phyloP scores from a whole-genome alignment of 192 early-diverging fungal genomes.

The Coemansia sp. region DNA sequence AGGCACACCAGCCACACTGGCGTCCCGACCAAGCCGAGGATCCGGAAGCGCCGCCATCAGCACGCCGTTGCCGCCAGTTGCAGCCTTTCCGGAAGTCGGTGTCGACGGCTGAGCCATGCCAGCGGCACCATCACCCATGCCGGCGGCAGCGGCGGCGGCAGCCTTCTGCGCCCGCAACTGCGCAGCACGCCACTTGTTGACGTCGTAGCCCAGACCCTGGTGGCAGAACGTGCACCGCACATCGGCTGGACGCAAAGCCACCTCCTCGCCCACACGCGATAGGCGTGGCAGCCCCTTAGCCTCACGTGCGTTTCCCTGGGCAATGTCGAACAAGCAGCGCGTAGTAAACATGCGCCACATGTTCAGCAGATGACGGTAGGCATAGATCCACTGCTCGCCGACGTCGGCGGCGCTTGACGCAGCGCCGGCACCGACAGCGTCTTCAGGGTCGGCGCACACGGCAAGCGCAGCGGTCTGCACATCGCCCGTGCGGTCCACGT shows the following conservation, averaged over 20 bases:
- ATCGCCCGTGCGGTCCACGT: constrained; percentile 84
- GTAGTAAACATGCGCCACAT: constrained; percentile 81
- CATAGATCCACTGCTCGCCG: constrained; percentile 53
- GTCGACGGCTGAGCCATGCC: constrained; percentile 2
- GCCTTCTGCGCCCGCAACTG: not conserved
- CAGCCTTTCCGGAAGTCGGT: too few relatives aligned
- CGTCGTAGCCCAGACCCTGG: constrained; percentile 49
- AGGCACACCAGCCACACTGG: too few relatives aligned
- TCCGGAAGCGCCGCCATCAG: constrained; percentile 4
- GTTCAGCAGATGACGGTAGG: constrained; percentile 85
- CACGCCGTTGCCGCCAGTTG: too few relatives aligned
- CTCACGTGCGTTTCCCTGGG: constrained; percentile 58
- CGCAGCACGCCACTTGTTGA: constrained; percentile 13
- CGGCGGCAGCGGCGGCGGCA: not conserved
- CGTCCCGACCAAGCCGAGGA: too few relatives aligned
- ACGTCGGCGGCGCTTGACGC: constrained; percentile 22
- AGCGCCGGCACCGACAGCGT: too few relatives aligned
- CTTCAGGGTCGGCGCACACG: constrained; percentile 54
- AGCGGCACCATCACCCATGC: not conserved
- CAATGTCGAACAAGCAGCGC: constrained; percentile 92
- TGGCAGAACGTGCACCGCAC: constrained; percentile 88
- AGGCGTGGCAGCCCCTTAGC: constrained; percentile 51
- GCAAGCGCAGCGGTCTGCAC: constrained; percentile 84
- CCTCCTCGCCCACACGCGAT: constrained; percentile 49
- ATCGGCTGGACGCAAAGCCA: constrained; percentile 70